Evolutionary conservation across 2,329 filamentous ascomycete genomes (phyloP), one percentile per base, ranked within the genome.

Genomic region (Drechslerella dactyloides): DNA sequence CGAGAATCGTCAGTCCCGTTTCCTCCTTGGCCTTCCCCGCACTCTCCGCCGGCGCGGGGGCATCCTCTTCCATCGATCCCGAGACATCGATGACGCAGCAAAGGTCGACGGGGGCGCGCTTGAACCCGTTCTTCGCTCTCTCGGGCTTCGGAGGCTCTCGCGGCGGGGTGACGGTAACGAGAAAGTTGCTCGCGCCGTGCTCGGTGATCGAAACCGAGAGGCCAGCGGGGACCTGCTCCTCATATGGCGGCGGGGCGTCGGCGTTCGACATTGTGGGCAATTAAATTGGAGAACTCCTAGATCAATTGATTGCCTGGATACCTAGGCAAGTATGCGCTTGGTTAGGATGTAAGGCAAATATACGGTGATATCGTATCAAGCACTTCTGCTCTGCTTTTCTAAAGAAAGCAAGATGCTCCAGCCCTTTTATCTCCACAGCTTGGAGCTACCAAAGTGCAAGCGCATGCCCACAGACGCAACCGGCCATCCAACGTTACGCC

Each of bases 11-110:
- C 0, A 87, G 78, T 0, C 85, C 85, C 0, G 81, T 81, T 19
- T 81, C 76, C 73, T 86, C 84, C 27, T 72, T 75, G 35, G 76
- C 61, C 33, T 73, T 74, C n/a, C 60, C 54, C 44, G 44, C 44
- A 11, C 1, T 76, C 70, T 15, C 78, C 75, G 8, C 75, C 0
- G 84, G 83, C 0, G 83, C 80, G 0, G 82, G 83, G 0, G 85
- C 85, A 1, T 78, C 74, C 0, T 69, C 58, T 0, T 68, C 56
- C 86, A 88, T 88, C 78, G 85, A 87, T 0, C 80, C 81, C 0
- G 86, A 88, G 13, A 87, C 81, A 75, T 88, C 86, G 60, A 88
- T 86, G 15, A 85, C 85, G 1, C 88, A 81, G 1, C 87, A 85
- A 33, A 88, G 84, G 70, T 87, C 85, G 23, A 73, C 57, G 7